phyloP scores from a whole-genome alignment of 1,139 yeast species.

The Yamadazyma atlantica region DNA sequence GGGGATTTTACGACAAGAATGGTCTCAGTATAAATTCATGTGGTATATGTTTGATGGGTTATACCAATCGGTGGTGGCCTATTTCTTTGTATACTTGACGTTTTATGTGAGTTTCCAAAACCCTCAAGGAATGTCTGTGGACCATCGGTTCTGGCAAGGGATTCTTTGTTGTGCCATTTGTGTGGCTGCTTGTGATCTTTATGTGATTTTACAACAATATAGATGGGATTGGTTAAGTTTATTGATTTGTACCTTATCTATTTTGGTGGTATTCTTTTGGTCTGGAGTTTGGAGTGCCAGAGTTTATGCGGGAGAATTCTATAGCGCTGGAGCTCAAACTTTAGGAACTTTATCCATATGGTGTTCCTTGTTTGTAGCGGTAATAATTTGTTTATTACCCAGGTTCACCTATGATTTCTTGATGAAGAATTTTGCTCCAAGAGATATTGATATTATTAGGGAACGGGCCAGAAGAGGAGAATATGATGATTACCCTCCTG shows the following conservation, averaged over 20 bases:
- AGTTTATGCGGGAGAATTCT: conserved; percentile 44
- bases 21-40: conserved; percentile 52
- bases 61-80: conserved; percentile 56
- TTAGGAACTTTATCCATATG: conserved; percentile 55
- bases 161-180: conserved; percentile 47
- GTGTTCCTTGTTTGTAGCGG: conserved; percentile 50
- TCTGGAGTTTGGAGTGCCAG: conserved; percentile 60
- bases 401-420: conserved; percentile 52
- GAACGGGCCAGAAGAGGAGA: conserved; percentile 48
- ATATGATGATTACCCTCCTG: conserved; percentile 49
- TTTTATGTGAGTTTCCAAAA: conserved; percentile 46
- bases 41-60: conserved; percentile 62
- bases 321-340: conserved; percentile 54
- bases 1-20: conserved; percentile 54
- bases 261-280: conserved; percentile 59
- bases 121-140: conserved; percentile 50
- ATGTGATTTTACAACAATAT: conserved; percentile 53
- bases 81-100: conserved; percentile 55
- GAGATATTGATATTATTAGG: conserved; percentile 56
- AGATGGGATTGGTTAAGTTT: conserved; percentile 64
- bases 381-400: conserved; percentile 49
- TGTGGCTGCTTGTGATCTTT: conserved; percentile 53
- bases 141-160: conserved; percentile 61
- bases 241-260: conserved; percentile 48
- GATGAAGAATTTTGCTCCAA: conserved; percentile 46